Evolutionary conservation across 257 asterid genomes (phyloP), one percentile per base, ranked within the genome.

Genomic region (Primulina huaijiensis): DNA sequence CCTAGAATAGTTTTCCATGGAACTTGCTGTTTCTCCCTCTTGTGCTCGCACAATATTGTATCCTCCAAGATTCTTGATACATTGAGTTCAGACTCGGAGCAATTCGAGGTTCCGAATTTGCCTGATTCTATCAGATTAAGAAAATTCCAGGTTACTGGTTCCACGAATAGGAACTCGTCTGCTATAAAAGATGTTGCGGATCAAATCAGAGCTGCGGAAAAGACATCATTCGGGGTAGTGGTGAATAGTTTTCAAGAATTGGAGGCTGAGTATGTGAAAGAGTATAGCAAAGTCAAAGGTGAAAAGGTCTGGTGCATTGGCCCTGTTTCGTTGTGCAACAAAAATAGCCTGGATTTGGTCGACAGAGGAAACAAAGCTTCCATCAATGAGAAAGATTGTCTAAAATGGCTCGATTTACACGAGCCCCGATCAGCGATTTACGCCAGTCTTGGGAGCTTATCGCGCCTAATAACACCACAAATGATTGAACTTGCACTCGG

Each of bases 1-100:
- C 81, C 81, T 3, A 56, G 72, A 29, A n/a, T 72, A 30, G 71
- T 77, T 69, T 77, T 77, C 30, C 67, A 77, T 21, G 77, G 74
- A 19, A 62, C 66, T 52, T 64, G 77, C 50, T 68, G 81, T 37
- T 77, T 77, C 21, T 67, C 81, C 12, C 66, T 77, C 1, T 43
- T 77, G 31, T 77, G 81, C 60, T 21, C 65, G 10, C 67, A 72
- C 30, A 77, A 72, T 23, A 37, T 77, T n/a, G 33, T 6, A 8
- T 14, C 23, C 1, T 77, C 67, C 62, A 59, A 60, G 25, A 60
- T 3, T 46, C 56, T 46, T 5, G 57, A 67, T 10, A 21, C 31
- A 2, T 5, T 62, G 5, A 68, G n/a, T 6, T 77, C 74, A 1
- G 70, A 67, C 37, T 25, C 71, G 23, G 76, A 72, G 43, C 73